These are phyloP conservation scores for Porogramme epimiltina DNA, from an alignment of 1,284 basidiomycete species.

Conservation along the genomic window DNA sequence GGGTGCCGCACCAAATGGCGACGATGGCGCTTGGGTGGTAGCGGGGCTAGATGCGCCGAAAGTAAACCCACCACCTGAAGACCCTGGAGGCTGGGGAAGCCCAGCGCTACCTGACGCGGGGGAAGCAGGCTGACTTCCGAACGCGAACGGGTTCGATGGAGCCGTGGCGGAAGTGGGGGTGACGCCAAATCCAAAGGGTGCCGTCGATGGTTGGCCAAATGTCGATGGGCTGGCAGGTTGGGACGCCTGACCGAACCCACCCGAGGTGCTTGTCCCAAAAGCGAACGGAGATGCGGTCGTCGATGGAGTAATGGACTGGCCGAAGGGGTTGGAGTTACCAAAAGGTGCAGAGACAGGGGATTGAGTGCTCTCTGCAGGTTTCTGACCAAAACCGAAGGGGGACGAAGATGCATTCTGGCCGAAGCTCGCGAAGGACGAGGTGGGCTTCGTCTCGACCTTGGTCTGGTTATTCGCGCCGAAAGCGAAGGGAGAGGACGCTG, in stretches of 20 bases:
- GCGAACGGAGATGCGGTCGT: constrained; percentile 20
- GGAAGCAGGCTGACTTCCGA: constrained; percentile 36
- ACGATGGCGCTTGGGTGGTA: constrained; percentile 21
- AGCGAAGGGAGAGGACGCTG: constrained; percentile 19
- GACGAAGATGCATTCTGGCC: constrained; percentile 15
- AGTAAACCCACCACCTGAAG: constrained; percentile 25
- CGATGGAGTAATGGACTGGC: constrained; percentile 22
- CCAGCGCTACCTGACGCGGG: constrained; percentile 33
- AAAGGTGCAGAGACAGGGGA: constrained; percentile 23
- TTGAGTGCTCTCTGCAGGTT: constrained; percentile 23
- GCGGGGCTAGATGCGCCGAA: constrained; percentile 29
- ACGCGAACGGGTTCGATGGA: constrained; percentile 33
- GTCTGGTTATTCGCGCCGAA: constrained; percentile 24
- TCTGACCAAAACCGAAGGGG: constrained; percentile 29
- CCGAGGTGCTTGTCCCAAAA: constrained; percentile 22
- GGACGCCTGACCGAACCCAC: constrained; percentile 32
- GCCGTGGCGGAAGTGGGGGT: constrained; percentile 29
- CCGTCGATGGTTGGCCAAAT: constrained; percentile 23
- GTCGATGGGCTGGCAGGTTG: constrained; percentile 32
- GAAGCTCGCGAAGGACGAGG: constrained; percentile 21
- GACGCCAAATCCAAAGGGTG: constrained; percentile 26
- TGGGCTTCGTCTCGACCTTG: constrained; percentile 25
- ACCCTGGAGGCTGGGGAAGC: constrained; percentile 30
- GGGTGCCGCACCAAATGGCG: constrained; percentile 29
- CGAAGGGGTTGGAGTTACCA: constrained; percentile 24